Evolutionary conservation across 1,284 basidiomycete species (phyloP).

Genomic region (Crucibulum parvulum): DNA sequence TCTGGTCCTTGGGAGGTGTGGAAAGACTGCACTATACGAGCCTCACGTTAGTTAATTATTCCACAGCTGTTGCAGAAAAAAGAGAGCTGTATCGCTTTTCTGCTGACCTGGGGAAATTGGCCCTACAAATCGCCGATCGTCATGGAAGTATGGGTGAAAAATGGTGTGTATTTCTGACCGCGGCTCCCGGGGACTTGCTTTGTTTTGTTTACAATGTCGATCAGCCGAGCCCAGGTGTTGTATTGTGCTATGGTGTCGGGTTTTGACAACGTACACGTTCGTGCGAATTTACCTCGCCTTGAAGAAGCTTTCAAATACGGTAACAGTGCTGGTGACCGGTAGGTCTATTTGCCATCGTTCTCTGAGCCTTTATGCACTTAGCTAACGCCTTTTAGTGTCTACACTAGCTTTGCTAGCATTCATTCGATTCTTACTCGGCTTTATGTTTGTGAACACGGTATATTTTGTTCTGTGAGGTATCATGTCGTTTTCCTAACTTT

Average conservation of each 20-base stretch:
- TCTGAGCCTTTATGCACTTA: neutral
- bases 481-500: neutral
- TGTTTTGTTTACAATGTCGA: constrained; percentile 8
- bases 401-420: constrained; percentile 63
- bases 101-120: constrained; percentile 68
- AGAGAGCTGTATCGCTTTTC: constrained; percentile 71
- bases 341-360: constrained; percentile 8
- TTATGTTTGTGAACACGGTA: constrained; percentile 70
- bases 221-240: constrained; percentile 64
- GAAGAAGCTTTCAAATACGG: constrained; percentile 71
- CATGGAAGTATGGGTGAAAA: constrained; percentile 70
- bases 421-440: constrained; percentile 59
- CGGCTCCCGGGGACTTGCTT: neutral
- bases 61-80: constrained; percentile 60
- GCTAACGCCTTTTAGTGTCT: constrained; percentile 52
- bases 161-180: constrained; percentile 48
- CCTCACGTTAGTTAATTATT: constrained; percentile 7
- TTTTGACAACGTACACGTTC: constrained; percentile 69
- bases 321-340: constrained; percentile 73
- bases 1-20: constrained; percentile 71
- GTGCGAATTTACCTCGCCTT: constrained; percentile 64
- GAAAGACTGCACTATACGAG: neutral
- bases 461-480: neutral
- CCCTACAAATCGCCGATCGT: constrained; percentile 65
- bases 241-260: constrained; percentile 70